phyloP scores from a whole-genome alignment of 2,329 filamentous ascomycete genomes.

The Aspergillus tubingensis region DNA sequence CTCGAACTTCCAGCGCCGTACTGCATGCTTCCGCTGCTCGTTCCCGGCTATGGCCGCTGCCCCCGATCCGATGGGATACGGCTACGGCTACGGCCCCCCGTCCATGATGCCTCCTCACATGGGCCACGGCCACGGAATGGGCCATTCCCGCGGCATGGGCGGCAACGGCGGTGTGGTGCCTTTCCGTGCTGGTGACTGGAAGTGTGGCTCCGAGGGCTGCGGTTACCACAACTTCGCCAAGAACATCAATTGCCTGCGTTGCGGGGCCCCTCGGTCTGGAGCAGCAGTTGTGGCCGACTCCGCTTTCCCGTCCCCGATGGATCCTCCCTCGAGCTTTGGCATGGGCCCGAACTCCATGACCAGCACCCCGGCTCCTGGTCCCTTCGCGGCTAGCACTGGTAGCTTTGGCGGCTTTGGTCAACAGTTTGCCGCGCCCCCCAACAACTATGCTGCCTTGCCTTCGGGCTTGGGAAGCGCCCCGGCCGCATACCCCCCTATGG shows the following conservation, averaged over 20 bases:
- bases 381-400: constrained; percentile 69
- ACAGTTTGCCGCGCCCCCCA: constrained; percentile 79
- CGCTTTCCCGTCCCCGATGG: constrained; percentile 87
- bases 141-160: constrained; percentile 66
- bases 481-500: constrained; percentile 71
- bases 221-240: constrained; percentile 99
- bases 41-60: constrained; percentile 90
- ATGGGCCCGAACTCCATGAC: constrained; percentile 89
- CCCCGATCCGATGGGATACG: constrained; percentile 73
- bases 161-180: constrained; percentile 81
- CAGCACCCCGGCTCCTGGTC: constrained; percentile 75
- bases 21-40: constrained; percentile 97
- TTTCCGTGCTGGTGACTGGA: constrained; percentile 98
- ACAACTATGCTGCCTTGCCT: constrained; percentile 78
- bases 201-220: constrained; percentile 95
- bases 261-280: constrained; percentile 89
- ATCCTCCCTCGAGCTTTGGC: constrained; percentile 76
- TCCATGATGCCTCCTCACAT: constrained; percentile 80
- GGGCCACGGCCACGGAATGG: constrained; percentile 59
- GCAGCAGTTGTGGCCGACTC: constrained; percentile 94
- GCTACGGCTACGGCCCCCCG: constrained; percentile 63
- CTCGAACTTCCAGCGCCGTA: constrained; percentile 98
- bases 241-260: constrained; percentile 96
- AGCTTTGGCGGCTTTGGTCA: constrained; percentile 70
- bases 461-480: constrained; percentile 79